Conservation (phyloP, 2,329 filamentous ascomycete species). For the Pseudogymnoascus sp. region DNA sequence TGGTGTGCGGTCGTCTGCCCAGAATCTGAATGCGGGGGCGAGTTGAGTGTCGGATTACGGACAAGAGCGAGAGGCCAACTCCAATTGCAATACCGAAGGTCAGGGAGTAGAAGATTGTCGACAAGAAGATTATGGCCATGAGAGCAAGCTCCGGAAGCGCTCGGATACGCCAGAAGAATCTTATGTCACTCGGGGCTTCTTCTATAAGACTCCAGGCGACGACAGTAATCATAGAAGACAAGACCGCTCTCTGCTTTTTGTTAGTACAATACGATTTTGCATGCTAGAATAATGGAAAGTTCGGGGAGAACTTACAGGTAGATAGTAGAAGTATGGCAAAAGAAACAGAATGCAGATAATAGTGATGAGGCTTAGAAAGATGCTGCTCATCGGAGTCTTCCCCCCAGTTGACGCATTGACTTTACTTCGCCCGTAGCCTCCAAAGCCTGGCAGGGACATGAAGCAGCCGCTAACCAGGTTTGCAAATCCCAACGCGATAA, state of each 20-base stretch:
- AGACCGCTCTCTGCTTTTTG: slow-evolving; percentile 69
- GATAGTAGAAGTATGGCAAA: slow-evolving; percentile 86
- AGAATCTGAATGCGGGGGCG: slow-evolving; percentile 93
- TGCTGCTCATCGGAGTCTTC: slow-evolving; percentile 86
- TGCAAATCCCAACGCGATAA: slow-evolving; percentile 83
- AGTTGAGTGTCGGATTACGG: slow-evolving; percentile 84
- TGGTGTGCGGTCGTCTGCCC: slow-evolving; percentile 77
- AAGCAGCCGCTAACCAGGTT: slow-evolving; percentile 91
- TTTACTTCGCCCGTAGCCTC: slow-evolving; percentile 92
- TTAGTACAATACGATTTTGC: slow-evolving; percentile 15
- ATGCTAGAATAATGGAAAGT: slow-evolving; percentile 10
- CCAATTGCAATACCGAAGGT: slow-evolving; percentile 90
- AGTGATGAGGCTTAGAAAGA: slow-evolving; percentile 78
- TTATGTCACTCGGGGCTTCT: slow-evolving; percentile 86
- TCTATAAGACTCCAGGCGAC: slow-evolving; percentile 93
- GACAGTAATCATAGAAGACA: slow-evolving; percentile 90
- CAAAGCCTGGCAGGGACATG: slow-evolving; percentile 88
- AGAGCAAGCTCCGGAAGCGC: slow-evolving; percentile 81
- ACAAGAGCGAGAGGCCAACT: slow-evolving; percentile 81
- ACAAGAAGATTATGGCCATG: slow-evolving; percentile 83
- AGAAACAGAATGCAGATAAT: slow-evolving; percentile 75
- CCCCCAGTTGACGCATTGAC: slow-evolving; percentile 90
- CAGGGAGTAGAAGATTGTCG: slow-evolving; percentile 92
- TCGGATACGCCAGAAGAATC: slow-evolving; percentile 79
- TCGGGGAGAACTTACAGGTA: slow-evolving; percentile 65